Conservation (phyloP, 2,329 filamentous ascomycete genomes). For the Neopestalotiopsis clavispora region DNA sequence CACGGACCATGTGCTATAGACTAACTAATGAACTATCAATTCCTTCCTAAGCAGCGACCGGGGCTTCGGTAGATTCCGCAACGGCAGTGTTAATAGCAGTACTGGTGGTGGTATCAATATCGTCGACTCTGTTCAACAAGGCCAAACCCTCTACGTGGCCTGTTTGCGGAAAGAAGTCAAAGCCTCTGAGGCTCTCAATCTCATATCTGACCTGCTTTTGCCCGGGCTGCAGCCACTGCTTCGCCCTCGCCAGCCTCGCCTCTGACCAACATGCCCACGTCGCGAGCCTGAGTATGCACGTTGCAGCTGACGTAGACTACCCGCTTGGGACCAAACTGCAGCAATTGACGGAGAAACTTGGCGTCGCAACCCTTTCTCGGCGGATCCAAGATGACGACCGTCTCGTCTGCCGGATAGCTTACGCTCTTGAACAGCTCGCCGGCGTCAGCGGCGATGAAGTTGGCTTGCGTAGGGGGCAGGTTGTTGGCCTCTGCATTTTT, state of each 20-base stretch:
- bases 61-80: background rate
- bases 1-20: background rate
- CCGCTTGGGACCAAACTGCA: constrained; percentile 76
- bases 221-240: constrained; percentile 35
- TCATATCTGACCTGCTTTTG: constrained; percentile 63
- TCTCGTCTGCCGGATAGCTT: constrained; percentile 76
- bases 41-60: background rate
- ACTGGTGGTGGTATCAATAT: constrained; percentile 30
- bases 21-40: background rate
- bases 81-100: background rate
- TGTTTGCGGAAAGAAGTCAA: constrained; percentile 96
- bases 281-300: constrained; percentile 94
- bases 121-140: constrained; percentile 64
- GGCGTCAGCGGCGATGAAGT: constrained; percentile 90
- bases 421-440: constrained; percentile 80
- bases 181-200: constrained; percentile 89
- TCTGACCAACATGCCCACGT: constrained; percentile 85
- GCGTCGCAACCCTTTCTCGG: constrained; percentile 93
- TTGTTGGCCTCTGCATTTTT: constrained; percentile 80
- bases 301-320: constrained; percentile 97
- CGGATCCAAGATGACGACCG: constrained; percentile 94
- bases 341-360: constrained; percentile 80
- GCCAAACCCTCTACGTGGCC: constrained; percentile 73
- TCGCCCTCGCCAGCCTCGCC: constrained; percentile 56
- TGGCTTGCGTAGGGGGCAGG: constrained; percentile 69